Conservation (phyloP, 2,329 filamentous ascomycete species). For the Eutypa lata region DNA sequence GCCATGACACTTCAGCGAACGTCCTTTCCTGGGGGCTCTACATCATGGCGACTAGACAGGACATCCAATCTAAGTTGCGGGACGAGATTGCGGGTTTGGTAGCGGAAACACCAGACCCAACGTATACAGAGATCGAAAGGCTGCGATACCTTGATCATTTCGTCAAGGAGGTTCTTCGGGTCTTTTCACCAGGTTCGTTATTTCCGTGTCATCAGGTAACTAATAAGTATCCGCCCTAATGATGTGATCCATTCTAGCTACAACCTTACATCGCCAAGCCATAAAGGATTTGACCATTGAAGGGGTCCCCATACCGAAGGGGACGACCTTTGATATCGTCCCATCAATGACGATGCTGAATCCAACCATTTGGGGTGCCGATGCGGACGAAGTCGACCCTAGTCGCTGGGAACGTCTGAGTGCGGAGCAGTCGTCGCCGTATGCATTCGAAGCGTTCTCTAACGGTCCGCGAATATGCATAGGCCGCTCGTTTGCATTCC, state of each 20-base stretch:
- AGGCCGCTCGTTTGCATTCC: slow-evolving; percentile 6
- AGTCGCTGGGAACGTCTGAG: slow-evolving; percentile 31
- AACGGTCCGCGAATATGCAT: slow-evolving; percentile 6
- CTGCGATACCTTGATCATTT: slow-evolving; percentile 34
- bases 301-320: slow-evolving; percentile 30
- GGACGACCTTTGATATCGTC: slow-evolving; percentile 31
- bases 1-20: slow-evolving; percentile 35
- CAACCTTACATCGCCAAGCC: slow-evolving; percentile 26
- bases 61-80: slow-evolving; percentile 29
- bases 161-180: slow-evolving; percentile 33
- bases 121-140: slow-evolving; percentile 17
- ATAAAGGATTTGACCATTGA: slow-evolving; percentile 27
- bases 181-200: slow-evolving; percentile 24
- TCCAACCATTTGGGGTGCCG: slow-evolving; percentile 33
- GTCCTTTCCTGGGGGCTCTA: slow-evolving; percentile 31
- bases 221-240: not conserved
- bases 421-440: slow-evolving; percentile 22
- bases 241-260: slow-evolving; percentile 1
- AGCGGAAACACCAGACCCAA: slow-evolving; percentile 24
- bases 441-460: slow-evolving; percentile 24
- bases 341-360: slow-evolving; percentile 32
- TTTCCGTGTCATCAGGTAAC: too few relatives aligned
- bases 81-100: slow-evolving; percentile 25
- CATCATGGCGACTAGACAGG: slow-evolving; percentile 25
- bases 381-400: slow-evolving; percentile 34